Evolutionary conservation across 2,329 filamentous ascomycete genomes (phyloP).

Genomic region (Xylariomycetidae sp.): DNA sequence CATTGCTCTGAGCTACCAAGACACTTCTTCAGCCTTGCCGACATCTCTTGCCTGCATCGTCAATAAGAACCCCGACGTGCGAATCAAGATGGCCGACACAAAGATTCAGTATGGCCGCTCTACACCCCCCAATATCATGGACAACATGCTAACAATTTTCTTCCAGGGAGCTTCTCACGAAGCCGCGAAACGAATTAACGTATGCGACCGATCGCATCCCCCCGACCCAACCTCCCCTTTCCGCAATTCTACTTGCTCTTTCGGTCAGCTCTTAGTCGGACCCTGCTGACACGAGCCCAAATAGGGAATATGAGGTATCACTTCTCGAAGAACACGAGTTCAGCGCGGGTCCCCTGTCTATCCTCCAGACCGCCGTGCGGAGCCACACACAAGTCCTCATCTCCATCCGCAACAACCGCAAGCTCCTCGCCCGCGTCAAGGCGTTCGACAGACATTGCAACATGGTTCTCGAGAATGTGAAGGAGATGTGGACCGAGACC

Average conservation of each 20-base stretch:
- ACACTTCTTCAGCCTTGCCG: no score
- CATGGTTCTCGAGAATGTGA: conserved; percentile 96
- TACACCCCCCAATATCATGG: conserved; percentile 4
- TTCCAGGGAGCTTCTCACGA: conserved; percentile 76
- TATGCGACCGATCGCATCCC: conserved; percentile 44
- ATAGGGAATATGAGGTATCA: conserved; percentile 50
- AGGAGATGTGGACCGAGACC: conserved; percentile 99
- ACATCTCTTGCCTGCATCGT: no score
- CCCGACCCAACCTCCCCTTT: conserved; percentile 2
- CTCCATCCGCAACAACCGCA: conserved; percentile 96
- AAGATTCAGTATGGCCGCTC: conserved; percentile 62
- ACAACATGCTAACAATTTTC: conserved; percentile 25
- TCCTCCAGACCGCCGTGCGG: conserved; percentile 94
- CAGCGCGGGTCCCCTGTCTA: conserved; percentile 76
- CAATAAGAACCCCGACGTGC: no score
- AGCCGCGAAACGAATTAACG: conserved; percentile 88
- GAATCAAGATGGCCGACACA: conserved; percentile 29
- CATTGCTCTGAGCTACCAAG: no score
- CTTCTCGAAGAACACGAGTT: conserved; percentile 72
- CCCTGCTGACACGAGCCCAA: conserved; percentile 19
- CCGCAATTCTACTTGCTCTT: conserved; percentile 14
- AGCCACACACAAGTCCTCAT: conserved; percentile 95
- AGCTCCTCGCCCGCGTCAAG: conserved; percentile 94
- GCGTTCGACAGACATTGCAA: conserved; percentile 99
- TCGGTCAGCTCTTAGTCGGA: conserved; percentile 6